Conservation (phyloP, 257 asterid genomes). For the Fraxinus anomala region DNA sequence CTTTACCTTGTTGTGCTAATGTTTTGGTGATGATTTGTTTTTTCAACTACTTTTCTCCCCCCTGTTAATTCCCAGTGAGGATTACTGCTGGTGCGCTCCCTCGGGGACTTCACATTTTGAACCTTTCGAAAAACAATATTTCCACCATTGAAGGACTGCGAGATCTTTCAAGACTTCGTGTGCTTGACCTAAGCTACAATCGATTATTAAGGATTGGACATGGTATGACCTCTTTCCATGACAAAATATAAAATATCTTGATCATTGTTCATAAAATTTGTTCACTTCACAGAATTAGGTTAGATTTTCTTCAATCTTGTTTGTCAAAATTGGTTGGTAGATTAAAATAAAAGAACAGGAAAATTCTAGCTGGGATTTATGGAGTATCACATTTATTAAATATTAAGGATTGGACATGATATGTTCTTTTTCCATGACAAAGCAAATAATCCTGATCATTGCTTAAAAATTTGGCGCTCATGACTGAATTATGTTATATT, state of each 20-base stretch:
- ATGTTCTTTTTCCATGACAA: not conserved
- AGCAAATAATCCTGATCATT: not conserved
- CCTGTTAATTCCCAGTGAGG: constrained; percentile 51
- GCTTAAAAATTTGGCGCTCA: not conserved
- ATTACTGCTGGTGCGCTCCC: constrained; percentile 95
- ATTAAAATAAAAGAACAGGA: not conserved
- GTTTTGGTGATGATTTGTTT: constrained; percentile 18
- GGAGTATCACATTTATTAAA: not conserved
- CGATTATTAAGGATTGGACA: constrained; percentile 86
- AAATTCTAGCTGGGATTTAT: not conserved
- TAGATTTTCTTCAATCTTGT: constrained; percentile 8
- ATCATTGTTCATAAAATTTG: constrained; percentile 8
- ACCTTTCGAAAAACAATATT: constrained; percentile 85
- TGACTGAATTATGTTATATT: not conserved
- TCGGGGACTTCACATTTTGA: constrained; percentile 86
- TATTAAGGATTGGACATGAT: not conserved
- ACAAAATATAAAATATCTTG: not conserved
- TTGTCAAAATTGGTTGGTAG: not conserved
- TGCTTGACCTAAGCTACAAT: constrained; percentile 93
- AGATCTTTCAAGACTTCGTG: constrained; percentile 90
- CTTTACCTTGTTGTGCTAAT: constrained; percentile 1
- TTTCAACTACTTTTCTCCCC: constrained; percentile 17
- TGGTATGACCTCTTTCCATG: constrained; percentile 53
- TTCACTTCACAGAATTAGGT: not conserved
- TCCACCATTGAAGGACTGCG: constrained; percentile 87